Evolutionary conservation across 257 asterid genomes (phyloP).

Genomic region (Penstemon davidsonii): DNA sequence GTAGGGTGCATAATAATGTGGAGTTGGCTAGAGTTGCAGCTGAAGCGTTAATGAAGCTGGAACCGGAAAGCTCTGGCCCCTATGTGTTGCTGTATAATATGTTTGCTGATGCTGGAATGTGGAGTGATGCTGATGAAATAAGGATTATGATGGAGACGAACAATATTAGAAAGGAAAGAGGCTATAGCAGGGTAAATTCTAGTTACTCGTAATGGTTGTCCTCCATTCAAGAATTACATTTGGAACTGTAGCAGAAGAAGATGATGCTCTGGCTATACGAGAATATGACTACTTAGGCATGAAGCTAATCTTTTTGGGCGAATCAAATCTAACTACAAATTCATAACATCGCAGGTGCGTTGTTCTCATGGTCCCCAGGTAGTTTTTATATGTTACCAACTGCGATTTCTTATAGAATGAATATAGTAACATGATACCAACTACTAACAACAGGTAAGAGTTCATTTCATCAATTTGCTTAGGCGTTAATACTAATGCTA

Average conservation of each 20-base stretch:
- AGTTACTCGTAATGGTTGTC: constrained; percentile 29
- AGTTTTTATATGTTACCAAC: not conserved
- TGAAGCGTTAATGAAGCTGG: constrained; percentile 66
- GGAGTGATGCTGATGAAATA: constrained; percentile 76
- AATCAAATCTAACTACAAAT: not conserved
- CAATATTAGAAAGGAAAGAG: constrained; percentile 53
- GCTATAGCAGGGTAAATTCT: constrained; percentile 62
- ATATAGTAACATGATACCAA: not conserved
- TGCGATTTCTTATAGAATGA: not conserved
- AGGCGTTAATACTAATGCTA: not conserved
- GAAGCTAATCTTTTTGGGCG: not conserved
- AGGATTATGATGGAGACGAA: constrained; percentile 62
- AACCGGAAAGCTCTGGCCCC: constrained; percentile 79
- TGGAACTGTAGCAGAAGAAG: not conserved
- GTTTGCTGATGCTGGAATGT: constrained; percentile 69
- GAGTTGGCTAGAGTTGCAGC: constrained; percentile 67
- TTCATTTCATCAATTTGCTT: not conserved
- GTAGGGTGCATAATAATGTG: constrained; percentile 64
- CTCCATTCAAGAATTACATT: not conserved
- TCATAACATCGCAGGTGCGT: not conserved
- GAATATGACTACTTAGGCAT: constrained; percentile 11
- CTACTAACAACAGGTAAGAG: not conserved
- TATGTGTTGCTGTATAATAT: constrained; percentile 64
- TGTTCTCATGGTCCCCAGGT: not conserved
- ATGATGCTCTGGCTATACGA: not conserved